Base-by-base conservation (phyloP, 768 basidiomycete species). In the Ephemerocybe angulata region DNA sequence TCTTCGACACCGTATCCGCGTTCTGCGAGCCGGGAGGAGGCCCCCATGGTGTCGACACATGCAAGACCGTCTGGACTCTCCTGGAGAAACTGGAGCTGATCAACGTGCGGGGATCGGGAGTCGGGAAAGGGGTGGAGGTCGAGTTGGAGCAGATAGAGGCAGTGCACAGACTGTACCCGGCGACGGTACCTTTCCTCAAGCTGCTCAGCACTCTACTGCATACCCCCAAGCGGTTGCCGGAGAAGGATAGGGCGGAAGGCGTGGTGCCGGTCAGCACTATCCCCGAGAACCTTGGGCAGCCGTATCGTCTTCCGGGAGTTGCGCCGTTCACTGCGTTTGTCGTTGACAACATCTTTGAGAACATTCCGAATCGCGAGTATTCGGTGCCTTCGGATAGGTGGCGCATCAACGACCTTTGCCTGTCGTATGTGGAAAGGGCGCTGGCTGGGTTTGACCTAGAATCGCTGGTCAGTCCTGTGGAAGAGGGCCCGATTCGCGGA, bases 61-160 rank as follows among this genome's bases (percentile, higher is more conserved):
- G 90, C 67, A 84, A 84, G 65, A 81, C 83, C 3, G 84, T 93
- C 0, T 95, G 93, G 93, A 78, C 78, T 1, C 68, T 88, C 47
- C 87, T 97, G 84, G 93, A 96, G 69, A 80, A 85, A 48, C 72
- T 85, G 21, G 93, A 94, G 63, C 84, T 94, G 30, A 90, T 87
- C 67, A 90, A 90, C 58, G 85, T 90, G 8, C 83, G 87, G 28
- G 67, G 73, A 0, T 65, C 71, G 6, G 54, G 74, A 4, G 56
- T 67, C 21, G 80, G 81, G 11, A 88, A 86, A 63, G 93, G 94
- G 0, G 86, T 93, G 3, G 86, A 95, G 59, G 80, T 88, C 4
- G 93, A 96, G 66, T 71, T 98, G 58, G 93, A 94, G 60, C 87
- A 93, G 60, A 83, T 94, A 50, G 96, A 98, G 69, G 75, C 89